phyloP scores from a whole-genome alignment of 1,284 basidiomycete genomes.

The Apiotrichum mycotoxinovorans region DNA sequence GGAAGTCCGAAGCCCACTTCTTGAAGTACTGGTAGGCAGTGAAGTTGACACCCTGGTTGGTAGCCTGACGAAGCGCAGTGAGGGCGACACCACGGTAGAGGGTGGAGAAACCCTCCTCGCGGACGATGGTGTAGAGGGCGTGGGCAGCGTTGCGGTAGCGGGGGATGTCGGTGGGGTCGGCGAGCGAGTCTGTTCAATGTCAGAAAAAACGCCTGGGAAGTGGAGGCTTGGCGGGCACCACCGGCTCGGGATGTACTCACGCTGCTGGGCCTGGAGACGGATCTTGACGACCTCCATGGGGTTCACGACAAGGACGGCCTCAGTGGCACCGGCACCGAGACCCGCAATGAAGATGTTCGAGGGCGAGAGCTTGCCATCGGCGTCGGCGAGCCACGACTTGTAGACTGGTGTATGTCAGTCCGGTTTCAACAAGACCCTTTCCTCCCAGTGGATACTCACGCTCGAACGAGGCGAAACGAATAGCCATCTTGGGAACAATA shows the following conservation, averaged over 20 bases:
- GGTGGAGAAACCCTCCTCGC: constrained; percentile 82
- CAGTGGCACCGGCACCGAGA: constrained; percentile 87
- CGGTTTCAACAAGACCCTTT: background rate
- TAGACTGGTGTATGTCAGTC: constrained; percentile 55
- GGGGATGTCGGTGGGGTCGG: constrained; percentile 90
- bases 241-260: constrained; percentile 28
- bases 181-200: constrained; percentile 66
- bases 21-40: constrained; percentile 98
- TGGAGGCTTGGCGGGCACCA: no score
- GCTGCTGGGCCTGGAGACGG: constrained; percentile 93
- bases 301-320: constrained; percentile 90
- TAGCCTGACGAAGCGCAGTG: constrained; percentile 93
- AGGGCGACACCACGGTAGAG: constrained; percentile 90
- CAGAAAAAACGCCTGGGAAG: background rate
- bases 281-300: constrained; percentile 99
- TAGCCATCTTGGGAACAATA: constrained; percentile 99
- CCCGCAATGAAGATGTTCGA: constrained; percentile 66
- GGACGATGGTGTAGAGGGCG: constrained; percentile 90
- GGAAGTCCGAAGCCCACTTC: constrained; percentile 68
- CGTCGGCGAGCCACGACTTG: constrained; percentile 68
- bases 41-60: constrained; percentile 98
- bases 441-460: constrained; percentile 38
- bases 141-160: constrained; percentile 96
- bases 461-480: constrained; percentile 97
- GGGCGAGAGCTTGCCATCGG: constrained; percentile 34